A percentile compares a stretch with the other conserved stretches of the same genome.
phyloP scores from a whole-genome alignment of 164 flowering plant genomes.

The Umbellularia californica region DNA sequence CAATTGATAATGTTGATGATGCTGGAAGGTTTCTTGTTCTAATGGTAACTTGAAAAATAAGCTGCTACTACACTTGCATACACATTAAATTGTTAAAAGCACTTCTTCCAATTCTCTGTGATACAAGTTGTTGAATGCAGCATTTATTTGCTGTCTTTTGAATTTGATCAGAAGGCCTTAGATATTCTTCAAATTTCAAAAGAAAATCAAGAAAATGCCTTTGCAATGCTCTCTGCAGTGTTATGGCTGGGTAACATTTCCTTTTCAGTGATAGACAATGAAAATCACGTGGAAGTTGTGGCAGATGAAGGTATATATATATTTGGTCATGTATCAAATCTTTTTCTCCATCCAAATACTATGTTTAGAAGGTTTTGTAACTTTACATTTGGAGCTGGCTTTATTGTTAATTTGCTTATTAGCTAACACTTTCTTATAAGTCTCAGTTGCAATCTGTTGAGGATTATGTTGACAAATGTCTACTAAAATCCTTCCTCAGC shows the following conservation, averaged over 20 bases:
- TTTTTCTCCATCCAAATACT: neutral
- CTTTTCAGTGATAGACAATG: constrained; percentile 56
- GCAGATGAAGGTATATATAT: constrained; percentile 66
- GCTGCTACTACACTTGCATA: neutral
- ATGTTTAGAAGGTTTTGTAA: neutral
- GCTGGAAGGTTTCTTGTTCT: constrained; percentile 56
- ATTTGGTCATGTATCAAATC: constrained; percentile 2
- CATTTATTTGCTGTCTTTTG: constrained; percentile 1
- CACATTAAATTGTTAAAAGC: neutral
- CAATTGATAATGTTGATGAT: constrained; percentile 69
- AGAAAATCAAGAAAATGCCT: constrained; percentile 69
- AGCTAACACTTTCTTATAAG: neutral
- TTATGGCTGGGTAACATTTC: constrained; percentile 95
- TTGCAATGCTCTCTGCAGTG: constrained; percentile 76
- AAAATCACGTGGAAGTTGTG: constrained; percentile 74
- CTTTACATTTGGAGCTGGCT: neutral
- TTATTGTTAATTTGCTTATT: neutral
- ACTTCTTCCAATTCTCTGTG: neutral
- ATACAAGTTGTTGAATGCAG: neutral
- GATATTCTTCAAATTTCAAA: constrained; percentile 48
- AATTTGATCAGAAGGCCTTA: constrained; percentile 62
- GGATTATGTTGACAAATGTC: neutral
- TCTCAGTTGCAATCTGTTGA: neutral
- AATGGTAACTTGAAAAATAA: constrained; percentile 43
- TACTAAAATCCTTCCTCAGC: neutral